phyloP scores from a whole-genome alignment of 495 filamentous ascomycete species.

The Hypoxylon lienhwacheense region DNA sequence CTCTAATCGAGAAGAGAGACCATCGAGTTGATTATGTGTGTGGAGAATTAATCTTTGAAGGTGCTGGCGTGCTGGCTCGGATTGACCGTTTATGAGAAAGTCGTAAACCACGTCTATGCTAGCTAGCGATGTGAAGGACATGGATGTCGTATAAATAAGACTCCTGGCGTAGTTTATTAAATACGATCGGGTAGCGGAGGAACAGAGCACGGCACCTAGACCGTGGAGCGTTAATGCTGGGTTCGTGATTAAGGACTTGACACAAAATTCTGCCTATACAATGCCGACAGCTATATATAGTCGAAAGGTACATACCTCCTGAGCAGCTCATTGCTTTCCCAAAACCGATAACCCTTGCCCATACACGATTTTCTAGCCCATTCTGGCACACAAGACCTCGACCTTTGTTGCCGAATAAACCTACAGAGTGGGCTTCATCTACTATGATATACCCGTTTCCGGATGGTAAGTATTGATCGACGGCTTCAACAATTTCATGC shows the following conservation, averaged over 20 bases:
- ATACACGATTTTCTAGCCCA: constrained; percentile 66
- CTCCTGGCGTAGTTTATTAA: constrained; percentile 65
- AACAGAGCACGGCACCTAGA: constrained; percentile 52
- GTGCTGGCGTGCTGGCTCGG: constrained; percentile 39
- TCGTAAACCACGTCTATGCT: constrained; percentile 54
- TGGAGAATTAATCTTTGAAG: constrained; percentile 35
- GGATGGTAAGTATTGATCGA: constrained; percentile 58
- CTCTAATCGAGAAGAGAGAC: constrained; percentile 12
- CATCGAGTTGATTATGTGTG: constrained; percentile 29
- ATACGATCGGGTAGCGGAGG: constrained; percentile 52
- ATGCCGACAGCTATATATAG: neutral
- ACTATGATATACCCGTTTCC: constrained; percentile 70
- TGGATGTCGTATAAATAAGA: constrained; percentile 63
- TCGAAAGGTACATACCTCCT: constrained; percentile 59
- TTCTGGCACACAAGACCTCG: constrained; percentile 67
- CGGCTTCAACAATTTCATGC: constrained; percentile 56
- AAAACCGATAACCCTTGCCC: constrained; percentile 73
- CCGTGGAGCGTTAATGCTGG: constrained; percentile 10
- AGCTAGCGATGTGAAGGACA: constrained; percentile 57
- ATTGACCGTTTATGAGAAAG: constrained; percentile 49
- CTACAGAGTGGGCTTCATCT: constrained; percentile 79
- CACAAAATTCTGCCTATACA: neutral
- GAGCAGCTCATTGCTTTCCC: constrained; percentile 74
- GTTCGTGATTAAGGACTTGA: no score
- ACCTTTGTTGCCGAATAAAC: constrained; percentile 64